A percentile compares a stretch with the other conserved stretches of the same genome.
These are phyloP conservation scores for Blastomyces emzantsi DNA, from an alignment of 2,329 filamentous ascomycete species.

Conservation along the genomic window DNA sequence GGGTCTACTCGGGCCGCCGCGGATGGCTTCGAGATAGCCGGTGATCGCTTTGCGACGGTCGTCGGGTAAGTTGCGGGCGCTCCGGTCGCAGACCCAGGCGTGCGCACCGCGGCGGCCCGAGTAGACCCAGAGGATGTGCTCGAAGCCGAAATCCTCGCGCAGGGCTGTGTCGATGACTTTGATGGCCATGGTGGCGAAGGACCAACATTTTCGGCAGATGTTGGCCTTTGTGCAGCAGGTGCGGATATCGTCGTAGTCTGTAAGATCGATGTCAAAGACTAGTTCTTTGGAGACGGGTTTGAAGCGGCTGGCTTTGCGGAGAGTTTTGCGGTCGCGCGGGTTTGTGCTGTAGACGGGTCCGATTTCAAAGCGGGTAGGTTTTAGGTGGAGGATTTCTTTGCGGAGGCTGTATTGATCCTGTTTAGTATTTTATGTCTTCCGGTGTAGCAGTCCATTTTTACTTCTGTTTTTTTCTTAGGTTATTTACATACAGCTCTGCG, in stretches of 20 bases:
- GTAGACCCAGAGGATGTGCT: constrained; percentile 97
- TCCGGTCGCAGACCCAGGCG: constrained; percentile 94
- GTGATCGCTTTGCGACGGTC: constrained; percentile 75
- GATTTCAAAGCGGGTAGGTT: constrained; percentile 94
- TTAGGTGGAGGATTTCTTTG: constrained; percentile 79
- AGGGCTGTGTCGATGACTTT: constrained; percentile 82
- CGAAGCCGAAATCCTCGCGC: constrained; percentile 90
- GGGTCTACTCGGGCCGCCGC: no score
- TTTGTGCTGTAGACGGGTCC: constrained; percentile 95
- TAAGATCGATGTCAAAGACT: constrained; percentile 99
- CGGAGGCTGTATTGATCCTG: constrained; percentile 51
- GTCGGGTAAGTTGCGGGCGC: constrained; percentile 76
- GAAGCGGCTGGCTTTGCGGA: constrained; percentile 73
- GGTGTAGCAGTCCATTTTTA: constrained; percentile 15
- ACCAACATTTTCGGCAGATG: constrained; percentile 92
- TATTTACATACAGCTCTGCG: constrained; percentile 47
- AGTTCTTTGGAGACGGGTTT: constrained; percentile 84
- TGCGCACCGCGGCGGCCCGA: constrained; percentile 93
- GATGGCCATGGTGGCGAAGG: constrained; percentile 96
- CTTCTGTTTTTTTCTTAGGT: constrained; percentile 25
- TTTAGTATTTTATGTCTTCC: not conserved
- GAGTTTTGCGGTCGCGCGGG: constrained; percentile 81
- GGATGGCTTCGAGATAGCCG: constrained; percentile 82
- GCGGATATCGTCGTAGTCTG: constrained; percentile 93
- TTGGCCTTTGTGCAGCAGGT: constrained; percentile 91